phyloP scores from a whole-genome alignment of 768 basidiomycete species.

The Inosperma sp. region DNA sequence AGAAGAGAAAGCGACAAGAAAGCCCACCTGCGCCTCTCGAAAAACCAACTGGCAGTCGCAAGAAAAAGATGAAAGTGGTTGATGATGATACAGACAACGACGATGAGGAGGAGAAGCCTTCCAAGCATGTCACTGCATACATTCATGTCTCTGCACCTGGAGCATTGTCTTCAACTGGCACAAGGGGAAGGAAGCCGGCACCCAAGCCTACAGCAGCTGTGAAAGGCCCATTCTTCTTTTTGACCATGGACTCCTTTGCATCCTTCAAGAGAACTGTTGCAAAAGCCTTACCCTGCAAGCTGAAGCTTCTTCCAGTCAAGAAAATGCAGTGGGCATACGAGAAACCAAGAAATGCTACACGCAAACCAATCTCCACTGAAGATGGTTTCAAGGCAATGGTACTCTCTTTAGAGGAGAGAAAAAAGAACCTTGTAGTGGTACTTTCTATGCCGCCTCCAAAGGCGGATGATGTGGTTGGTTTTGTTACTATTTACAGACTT shows the following conservation, averaged over 20 bases:
- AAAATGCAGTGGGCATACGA: neutral
- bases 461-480: neutral
- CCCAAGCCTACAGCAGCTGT: neutral
- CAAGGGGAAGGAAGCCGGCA: neutral
- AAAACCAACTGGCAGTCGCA: neutral
- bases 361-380: neutral
- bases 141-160: neutral
- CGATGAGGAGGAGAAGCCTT: neutral
- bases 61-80: neutral
- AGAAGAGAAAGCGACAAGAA: neutral
- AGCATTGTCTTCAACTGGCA: neutral
- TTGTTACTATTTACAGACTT: too few relatives aligned
- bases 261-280: neutral
- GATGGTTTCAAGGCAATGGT: neutral
- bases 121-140: neutral
- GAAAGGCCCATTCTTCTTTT: constrained; percentile 1
- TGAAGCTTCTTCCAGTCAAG: neutral
- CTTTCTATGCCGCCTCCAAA: constrained; percentile 3
- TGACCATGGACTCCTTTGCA: neutral
- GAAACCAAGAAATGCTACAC: neutral
- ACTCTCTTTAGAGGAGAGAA: constrained; percentile 1
- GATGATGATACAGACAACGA: neutral
- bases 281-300: constrained; percentile 1
- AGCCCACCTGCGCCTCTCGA: neutral
- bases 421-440: neutral